Percentiles rank a stretch among this genome's conserved stretches.
phyloP scores from a whole-genome alignment of 176 grass and related monocot genomes.

The Oryza longistaminata region DNA sequence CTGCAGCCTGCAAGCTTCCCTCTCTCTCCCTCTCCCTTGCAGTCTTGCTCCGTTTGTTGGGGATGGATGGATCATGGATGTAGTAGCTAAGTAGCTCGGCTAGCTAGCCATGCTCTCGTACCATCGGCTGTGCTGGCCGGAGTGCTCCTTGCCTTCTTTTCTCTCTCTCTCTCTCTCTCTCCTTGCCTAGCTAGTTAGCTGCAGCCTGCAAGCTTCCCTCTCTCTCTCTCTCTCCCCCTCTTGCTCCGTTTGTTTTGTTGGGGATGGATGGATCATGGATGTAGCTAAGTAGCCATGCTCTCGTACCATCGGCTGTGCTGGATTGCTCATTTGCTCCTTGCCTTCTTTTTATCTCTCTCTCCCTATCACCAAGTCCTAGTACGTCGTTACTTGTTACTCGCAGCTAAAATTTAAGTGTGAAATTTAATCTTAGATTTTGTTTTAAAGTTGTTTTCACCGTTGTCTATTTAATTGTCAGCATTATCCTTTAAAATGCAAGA shows the following conservation, averaged over 20 bases:
- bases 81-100: not conserved
- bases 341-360: too few species aligned
- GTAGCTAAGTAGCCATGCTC: not conserved
- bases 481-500: too few species aligned
- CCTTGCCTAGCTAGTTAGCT: conserved; percentile 10
- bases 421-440: too few species aligned
- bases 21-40: not conserved
- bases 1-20: not conserved
- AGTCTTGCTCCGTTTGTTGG: not conserved
- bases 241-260: not conserved
- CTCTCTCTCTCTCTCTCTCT: not conserved
- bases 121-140: too few species aligned
- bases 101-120: not conserved
- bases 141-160: too few species aligned
- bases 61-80: not conserved
- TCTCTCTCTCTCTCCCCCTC: not conserved
- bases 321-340: too few species aligned
- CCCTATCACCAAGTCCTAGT: too few species aligned
- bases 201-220: not conserved
- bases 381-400: too few species aligned
- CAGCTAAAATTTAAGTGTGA: too few species aligned
- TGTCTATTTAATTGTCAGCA: too few species aligned
- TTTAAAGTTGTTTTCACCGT: too few species aligned
- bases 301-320: too few species aligned
- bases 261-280: not conserved